Evolutionary conservation across 1,284 basidiomycete species (phyloP).

Genomic region (Bondarzewia mesenterica): DNA sequence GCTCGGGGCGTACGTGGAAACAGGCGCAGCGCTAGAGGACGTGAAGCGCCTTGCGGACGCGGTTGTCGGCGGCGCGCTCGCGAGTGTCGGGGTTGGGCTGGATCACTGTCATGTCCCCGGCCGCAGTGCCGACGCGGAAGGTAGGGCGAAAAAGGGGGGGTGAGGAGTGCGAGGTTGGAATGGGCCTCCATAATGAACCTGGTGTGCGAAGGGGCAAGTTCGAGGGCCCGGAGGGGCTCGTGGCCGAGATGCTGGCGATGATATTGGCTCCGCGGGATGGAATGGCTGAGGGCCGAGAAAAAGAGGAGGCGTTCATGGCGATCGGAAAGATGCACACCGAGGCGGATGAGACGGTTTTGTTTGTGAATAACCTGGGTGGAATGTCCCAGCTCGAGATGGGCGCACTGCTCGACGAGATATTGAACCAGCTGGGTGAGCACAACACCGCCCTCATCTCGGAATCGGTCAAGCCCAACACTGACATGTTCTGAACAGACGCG

Average conservation of each 20-base stretch:
- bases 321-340: slow-evolving; percentile 6
- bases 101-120: slow-evolving; percentile 54
- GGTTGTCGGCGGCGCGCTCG: slow-evolving; percentile 31
- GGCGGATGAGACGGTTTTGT: slow-evolving; percentile 30
- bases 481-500: slow-evolving; percentile 1
- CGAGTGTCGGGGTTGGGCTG: slow-evolving; percentile 44
- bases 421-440: slow-evolving; percentile 31
- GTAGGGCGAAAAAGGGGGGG: slow-evolving; percentile 17
- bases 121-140: slow-evolving; percentile 16
- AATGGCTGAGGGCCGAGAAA: not conserved
- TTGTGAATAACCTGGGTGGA: slow-evolving; percentile 52
- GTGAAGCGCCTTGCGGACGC: slow-evolving; percentile 42
- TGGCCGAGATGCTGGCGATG: slow-evolving; percentile 32
- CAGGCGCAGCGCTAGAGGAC: slow-evolving; percentile 35
- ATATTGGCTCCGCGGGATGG: slow-evolving; percentile 15
- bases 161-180: slow-evolving; percentile 39
- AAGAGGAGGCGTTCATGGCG: slow-evolving; percentile 11
- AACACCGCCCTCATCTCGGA: not conserved
- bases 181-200: slow-evolving; percentile 53
- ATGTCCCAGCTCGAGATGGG: slow-evolving; percentile 46
- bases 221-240: slow-evolving; percentile 20
- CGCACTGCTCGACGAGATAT: slow-evolving; percentile 35
- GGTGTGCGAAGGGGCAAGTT: slow-evolving; percentile 34
- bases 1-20: slow-evolving; percentile 46
- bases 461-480: not conserved